Evolutionary conservation across 306 rosid species (phyloP), one percentile per base, ranked within the genome.

Genomic region (Spatholobus suberectus): DNA sequence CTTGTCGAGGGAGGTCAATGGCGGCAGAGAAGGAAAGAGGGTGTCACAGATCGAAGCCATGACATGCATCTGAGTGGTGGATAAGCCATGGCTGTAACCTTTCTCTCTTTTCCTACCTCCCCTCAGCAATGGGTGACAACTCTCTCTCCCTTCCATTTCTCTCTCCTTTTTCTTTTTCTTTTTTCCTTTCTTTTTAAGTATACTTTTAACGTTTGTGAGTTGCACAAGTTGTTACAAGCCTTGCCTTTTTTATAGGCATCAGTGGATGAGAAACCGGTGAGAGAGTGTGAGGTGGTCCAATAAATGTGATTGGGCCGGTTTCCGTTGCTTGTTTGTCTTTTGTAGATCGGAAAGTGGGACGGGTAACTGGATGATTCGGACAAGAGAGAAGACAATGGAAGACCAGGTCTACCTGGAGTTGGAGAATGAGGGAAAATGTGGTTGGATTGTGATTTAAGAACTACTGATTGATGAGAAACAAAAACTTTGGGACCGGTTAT

Each of bases 31-130:
- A 84, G 99, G 99, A 5, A 92, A 80, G 1, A 93, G 89, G 41
- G 97, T 81, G 61, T 91, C 97, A 81, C 96, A 92, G 3, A 96
- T 73, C 29, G 99, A 69, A n/a, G 96, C 81, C 78, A 96, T 61
- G 1, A 77, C 74, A 43, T 86, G 90, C 73, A 96, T 90, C 82
- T 92, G 97, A 61, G 70, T 54, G 5, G 87, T 2, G 79, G 97
- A 90, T 62, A 92, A 87, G 3, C 92, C 94, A 91, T 93, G 99
- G 75, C 74, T 83, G 57, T 85, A 86, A 46, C 49, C 81, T 82
- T 74, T 75, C 65, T 86, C 83, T 68, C 72, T 87, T 80, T 65
- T 81, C 43, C 75, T 43, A 4, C 79, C 87, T 21, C 89, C 97
- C 59, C 86, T 85, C 85, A 92, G 67, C 23, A 92, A 54, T 12